Conservation (phyloP, 306 rosid genomes). For the Prosopis cineraria region DNA sequence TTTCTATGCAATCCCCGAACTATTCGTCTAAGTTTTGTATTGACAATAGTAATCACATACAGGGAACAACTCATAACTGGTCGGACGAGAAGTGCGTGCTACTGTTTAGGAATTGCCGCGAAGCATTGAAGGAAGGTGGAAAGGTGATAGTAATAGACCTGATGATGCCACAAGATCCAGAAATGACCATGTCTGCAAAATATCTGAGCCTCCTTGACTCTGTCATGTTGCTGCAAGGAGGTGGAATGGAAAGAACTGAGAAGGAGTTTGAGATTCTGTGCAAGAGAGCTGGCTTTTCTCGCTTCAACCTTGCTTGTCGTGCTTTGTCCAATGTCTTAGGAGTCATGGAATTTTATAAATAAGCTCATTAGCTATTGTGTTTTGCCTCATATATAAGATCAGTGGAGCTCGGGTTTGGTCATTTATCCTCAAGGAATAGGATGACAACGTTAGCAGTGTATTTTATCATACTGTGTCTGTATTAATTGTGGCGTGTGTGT, state of each 20-base stretch:
- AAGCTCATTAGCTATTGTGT: not conserved
- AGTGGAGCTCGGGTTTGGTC: not conserved
- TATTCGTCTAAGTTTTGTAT: not conserved
- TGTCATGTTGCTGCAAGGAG: not conserved
- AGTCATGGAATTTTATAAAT: constrained; percentile 1
- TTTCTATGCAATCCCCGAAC: not conserved
- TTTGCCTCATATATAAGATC: no score
- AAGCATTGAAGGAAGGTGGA: not conserved
- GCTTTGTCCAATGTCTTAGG: not conserved
- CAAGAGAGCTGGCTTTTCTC: not conserved
- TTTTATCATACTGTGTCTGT: not conserved
- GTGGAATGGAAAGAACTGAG: not conserved
- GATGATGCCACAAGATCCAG: constrained; percentile 10
- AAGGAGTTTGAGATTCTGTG: not conserved
- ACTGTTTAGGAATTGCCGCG: not conserved
- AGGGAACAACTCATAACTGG: constrained; percentile 24
- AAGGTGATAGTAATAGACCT: not conserved
- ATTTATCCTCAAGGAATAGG: not conserved
- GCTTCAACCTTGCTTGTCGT: not conserved
- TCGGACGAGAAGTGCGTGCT: not conserved
- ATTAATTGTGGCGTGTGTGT: not conserved
- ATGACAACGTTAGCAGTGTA: not conserved
- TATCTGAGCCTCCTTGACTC: not conserved
- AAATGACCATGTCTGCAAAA: not conserved
- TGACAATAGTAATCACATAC: not conserved